A percentile compares a stretch with the other conserved stretches of the same genome.
These are phyloP conservation scores for Ogataea glucozyma DNA, from an alignment of 805 yeast genomes.

Conservation along the genomic window DNA sequence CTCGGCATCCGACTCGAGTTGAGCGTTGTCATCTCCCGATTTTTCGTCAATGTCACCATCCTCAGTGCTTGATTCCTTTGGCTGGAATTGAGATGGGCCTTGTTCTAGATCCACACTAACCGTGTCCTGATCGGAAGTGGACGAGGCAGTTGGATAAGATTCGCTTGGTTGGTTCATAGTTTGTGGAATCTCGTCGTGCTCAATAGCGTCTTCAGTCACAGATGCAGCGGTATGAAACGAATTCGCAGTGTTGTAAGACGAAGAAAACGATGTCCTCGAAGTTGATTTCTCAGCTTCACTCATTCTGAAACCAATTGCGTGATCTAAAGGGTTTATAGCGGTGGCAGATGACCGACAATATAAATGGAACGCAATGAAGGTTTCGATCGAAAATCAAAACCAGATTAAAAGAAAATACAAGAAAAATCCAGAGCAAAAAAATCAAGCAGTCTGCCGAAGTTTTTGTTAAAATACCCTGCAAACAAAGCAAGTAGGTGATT, in stretches of 20 bases:
- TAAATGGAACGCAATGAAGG: neutral
- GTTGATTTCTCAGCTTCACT: neutral
- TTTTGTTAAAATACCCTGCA: neutral
- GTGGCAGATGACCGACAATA: neutral
- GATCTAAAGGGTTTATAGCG: neutral
- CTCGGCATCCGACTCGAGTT: constrained; percentile 21
- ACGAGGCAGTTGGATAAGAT: neutral
- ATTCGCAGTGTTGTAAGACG: constrained; percentile 18
- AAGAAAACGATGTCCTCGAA: constrained; percentile 14
- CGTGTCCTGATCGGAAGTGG: constrained; percentile 13
- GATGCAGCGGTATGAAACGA: constrained; percentile 17
- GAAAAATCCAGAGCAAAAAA: constrained; percentile 4
- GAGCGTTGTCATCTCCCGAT: constrained; percentile 7
- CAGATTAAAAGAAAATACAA: neutral
- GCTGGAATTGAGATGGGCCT: constrained; percentile 13
- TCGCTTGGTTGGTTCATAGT: neutral
- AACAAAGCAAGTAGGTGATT: constrained; percentile 1
- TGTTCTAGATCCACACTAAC: constrained; percentile 8
- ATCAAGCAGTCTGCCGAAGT: neutral
- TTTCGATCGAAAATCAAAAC: neutral
- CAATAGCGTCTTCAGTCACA: neutral
- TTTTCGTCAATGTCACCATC: constrained; percentile 5
- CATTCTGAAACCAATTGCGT: no score
- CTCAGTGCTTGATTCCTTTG: constrained; percentile 7
- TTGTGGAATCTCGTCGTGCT: neutral